Evolutionary conservation across 352 stramenopile genomes (phyloP), one percentile per base, ranked within the genome.

Genomic region (Pythium volutum): DNA sequence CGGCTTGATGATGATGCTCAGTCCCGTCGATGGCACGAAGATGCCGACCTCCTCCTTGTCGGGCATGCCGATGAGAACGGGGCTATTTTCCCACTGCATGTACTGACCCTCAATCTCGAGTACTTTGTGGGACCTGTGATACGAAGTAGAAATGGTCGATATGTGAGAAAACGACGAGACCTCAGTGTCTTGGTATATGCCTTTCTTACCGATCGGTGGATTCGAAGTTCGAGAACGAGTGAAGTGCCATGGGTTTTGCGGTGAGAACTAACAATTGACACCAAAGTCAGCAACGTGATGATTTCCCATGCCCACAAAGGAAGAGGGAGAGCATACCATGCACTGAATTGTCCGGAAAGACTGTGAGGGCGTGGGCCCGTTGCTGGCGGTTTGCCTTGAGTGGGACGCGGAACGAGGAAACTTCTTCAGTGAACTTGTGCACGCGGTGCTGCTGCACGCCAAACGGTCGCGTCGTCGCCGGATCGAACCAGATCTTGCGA

Each of bases 51-150:
- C 73, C 25, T 68, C 42, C 46, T 71, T 71, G 15, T 68, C 55
- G 7, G 73, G 65, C 29, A 88, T 55, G n/a, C 66, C 77, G 16
- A 87, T 59, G 16, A 89, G 64, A 20, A 88, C 65, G 0, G 80
- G 80, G 20, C 73, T 70, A 3, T 56, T 55, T 39, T 88, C 80
- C 74, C 75, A 88, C 16, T 84, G 74, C 77, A 87, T 88, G 54
- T 84, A 81, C 50, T 87, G 72, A 36, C 67, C 83, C 62, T 89
- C 80, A 29, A 89, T 72, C 54, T 89, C 80, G 23, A 87, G 62
- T 8, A 84, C 67, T 18, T 55, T 81, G 61, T 87, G 77, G 16
- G 64, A 69, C 39, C 79, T 87, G n/a, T n/a, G n/a, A 52, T 22
- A 58, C 14, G 6, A 43, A 43, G 15, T 18, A 16, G 36, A 43